Percentiles rank a stretch among this genome's conserved stretches.
phyloP scores from a whole-genome alignment of 2,329 filamentous ascomycete genomes.

The Clarireedia homoeocarpa region DNA sequence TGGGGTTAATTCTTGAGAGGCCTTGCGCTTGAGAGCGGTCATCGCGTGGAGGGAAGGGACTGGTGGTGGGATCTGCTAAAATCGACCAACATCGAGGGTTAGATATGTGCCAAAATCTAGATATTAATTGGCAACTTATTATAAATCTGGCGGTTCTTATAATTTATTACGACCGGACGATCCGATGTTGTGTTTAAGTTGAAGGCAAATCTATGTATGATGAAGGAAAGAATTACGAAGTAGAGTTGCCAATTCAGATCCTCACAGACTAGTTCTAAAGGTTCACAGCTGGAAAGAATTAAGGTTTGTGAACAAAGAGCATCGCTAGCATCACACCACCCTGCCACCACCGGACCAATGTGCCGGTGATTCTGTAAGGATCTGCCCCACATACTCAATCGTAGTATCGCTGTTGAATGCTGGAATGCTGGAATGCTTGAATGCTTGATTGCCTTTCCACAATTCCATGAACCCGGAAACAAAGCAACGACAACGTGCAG shows the following conservation, averaged over 20 bases:
- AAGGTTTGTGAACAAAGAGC: slow-evolving; percentile 6
- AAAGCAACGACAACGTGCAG: too few species aligned
- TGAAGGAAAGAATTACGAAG: not conserved
- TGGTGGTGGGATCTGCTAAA: not conserved
- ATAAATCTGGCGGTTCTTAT: not conserved
- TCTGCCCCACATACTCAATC: not conserved
- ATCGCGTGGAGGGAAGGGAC: not conserved
- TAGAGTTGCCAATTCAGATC: too few species aligned
- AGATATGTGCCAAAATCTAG: not conserved
- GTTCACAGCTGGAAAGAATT: not conserved
- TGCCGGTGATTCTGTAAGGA: not conserved
- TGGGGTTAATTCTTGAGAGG: slow-evolving; percentile 17
- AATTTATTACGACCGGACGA: not conserved
- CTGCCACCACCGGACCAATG: not conserved
- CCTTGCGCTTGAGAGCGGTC: slow-evolving; percentile 21
- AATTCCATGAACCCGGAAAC: too few species aligned
- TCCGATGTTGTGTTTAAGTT: not conserved
- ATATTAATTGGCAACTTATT: not conserved
- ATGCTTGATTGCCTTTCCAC: not conserved
- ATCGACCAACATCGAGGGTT: slow-evolving; percentile 1
- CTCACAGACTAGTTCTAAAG: not conserved
- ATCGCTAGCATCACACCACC: not conserved
- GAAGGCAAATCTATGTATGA: slow-evolving; percentile 4
- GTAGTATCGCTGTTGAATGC: too few species aligned
- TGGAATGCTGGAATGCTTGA: too few species aligned